Base-by-base conservation (phyloP, 2,329 filamentous ascomycete genomes). In the Sporothrix luriei region DNA sequence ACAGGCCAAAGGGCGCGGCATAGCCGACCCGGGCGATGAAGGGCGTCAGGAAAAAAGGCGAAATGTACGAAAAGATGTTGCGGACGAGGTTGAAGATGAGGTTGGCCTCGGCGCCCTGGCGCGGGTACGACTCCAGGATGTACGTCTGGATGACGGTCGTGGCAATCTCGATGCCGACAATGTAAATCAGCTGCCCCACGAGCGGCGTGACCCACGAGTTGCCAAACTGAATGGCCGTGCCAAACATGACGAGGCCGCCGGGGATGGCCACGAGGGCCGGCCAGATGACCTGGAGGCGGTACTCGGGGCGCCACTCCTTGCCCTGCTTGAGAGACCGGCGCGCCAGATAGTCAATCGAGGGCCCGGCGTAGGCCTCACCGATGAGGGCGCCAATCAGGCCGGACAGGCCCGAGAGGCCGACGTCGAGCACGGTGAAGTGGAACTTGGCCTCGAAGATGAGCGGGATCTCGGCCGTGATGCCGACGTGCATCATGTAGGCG, bases 331-430 rank as follows among this genome's bases (percentile, higher is more conserved):
- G 51, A 0, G 65, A 52, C 1, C 65, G 49, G 65, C 65, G 65
- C 11, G 65, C 65, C 9, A 67, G 13, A 10, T 54, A 67, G 21
- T 67, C 65, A n/a, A 67, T 67, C 2, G 65, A 67, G 19, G 65
- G 65, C 3, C 65, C 65, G 51, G 65, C 65, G 10, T 67, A 67
- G n/a, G 33, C 49, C 21, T 67, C 65, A 38, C 65, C 65, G 16
- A 67, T 67, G 33, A 67, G 65, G n/a, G 65, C 65, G 14, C 65
- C 65, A 48, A 67, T 57, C 13, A 67, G 51, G 7, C 65, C 65
- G 2, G 65, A 67, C 6, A 78, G 40, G 19, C 65, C 65, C 7
- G 65, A 67, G n/a, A 67, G 51, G 4, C 65, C 65, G 5, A 67
- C 65, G 4, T 67, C 65, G 29, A 67, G 65, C 1, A 67, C 65